These are phyloP conservation scores for Trifolium repens DNA, from an alignment of 306 rosid genomes.

Conservation along the genomic window DNA sequence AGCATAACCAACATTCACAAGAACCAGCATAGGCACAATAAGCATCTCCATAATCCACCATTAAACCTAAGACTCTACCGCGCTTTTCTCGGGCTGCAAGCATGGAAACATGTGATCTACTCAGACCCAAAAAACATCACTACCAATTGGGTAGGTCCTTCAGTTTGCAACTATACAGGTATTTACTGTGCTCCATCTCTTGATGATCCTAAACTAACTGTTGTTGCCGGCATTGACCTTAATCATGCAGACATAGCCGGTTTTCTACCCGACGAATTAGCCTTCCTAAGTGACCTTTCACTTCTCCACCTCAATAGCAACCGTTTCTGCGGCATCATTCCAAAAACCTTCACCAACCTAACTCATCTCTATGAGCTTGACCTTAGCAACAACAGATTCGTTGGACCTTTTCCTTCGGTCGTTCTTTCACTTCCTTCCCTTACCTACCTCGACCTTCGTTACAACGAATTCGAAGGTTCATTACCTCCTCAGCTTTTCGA, in stretches of 20 bases:
- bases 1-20: constrained; percentile 35
- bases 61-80: constrained; percentile 62
- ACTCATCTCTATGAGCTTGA: constrained; percentile 77
- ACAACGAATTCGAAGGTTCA: constrained; percentile 84
- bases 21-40: constrained; percentile 19
- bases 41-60: constrained; percentile 30
- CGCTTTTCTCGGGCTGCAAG: constrained; percentile 83
- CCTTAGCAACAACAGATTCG: constrained; percentile 84
- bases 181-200: constrained; percentile 66
- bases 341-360: constrained; percentile 61
- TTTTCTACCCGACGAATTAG: constrained; percentile 72
- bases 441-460: constrained; percentile 72
- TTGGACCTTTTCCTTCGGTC: constrained; percentile 78
- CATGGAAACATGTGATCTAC: constrained; percentile 82
- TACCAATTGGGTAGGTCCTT: constrained; percentile 74
- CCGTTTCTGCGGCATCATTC: constrained; percentile 87
- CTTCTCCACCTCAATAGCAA: constrained; percentile 81
- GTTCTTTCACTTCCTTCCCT: constrained; percentile 69
- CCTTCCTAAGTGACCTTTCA: constrained; percentile 73
- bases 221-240: constrained; percentile 88
- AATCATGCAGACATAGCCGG: constrained; percentile 83
- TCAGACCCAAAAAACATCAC: constrained; percentile 84
- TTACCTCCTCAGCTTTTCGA: constrained; percentile 73
- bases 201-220: constrained; percentile 60
- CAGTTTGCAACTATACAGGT: constrained; percentile 79